A percentile compares a stretch with the other conserved stretches of the same genome.
phyloP scores from a whole-genome alignment of 1,139 yeast genomes.

The Pichia sp. region DNA sequence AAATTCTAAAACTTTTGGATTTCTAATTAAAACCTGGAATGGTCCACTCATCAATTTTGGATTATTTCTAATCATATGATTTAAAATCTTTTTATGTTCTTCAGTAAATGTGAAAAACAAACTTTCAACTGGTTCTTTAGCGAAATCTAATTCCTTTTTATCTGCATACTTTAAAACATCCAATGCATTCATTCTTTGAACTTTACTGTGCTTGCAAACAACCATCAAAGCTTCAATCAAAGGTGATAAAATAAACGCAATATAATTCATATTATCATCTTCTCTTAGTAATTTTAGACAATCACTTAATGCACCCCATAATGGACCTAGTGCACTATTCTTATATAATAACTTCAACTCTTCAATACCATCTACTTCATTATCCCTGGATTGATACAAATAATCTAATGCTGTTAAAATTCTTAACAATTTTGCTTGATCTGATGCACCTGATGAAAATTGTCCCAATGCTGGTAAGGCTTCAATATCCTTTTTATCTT shows the following conservation, averaged over 20 bases:
- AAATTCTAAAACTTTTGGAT: conserved; percentile 86
- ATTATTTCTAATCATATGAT: conserved; percentile 86
- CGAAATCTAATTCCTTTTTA: conserved; percentile 55
- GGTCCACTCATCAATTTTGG: conserved; percentile 97
- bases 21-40: conserved; percentile 80
- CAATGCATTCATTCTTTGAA: conserved; percentile 54
- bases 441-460: conserved; percentile 77
- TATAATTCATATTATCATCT: conserved; percentile 43
- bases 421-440: conserved; percentile 79
- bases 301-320: conserved; percentile 86
- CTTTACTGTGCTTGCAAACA: conserved; percentile 82
- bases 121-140: conserved; percentile 70
- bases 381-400: conserved; percentile 48
- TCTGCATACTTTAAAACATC: conserved; percentile 60
- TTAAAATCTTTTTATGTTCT: conserved; percentile 80
- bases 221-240: conserved; percentile 91
- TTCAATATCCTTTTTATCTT: conserved; percentile 5
- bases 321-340: conserved; percentile 61
- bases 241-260: conserved; percentile 80
- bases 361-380: conserved; percentile 33
- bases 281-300: conserved; percentile 59
- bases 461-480: conserved; percentile 44
- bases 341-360: conserved; percentile 58
- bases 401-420: conserved; percentile 87
- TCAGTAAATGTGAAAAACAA: conserved; percentile 85